Evolutionary conservation across 1,284 basidiomycete species (phyloP), one percentile per base, ranked within the genome.

Genomic region (Coniferiporia sulphurascens): DNA sequence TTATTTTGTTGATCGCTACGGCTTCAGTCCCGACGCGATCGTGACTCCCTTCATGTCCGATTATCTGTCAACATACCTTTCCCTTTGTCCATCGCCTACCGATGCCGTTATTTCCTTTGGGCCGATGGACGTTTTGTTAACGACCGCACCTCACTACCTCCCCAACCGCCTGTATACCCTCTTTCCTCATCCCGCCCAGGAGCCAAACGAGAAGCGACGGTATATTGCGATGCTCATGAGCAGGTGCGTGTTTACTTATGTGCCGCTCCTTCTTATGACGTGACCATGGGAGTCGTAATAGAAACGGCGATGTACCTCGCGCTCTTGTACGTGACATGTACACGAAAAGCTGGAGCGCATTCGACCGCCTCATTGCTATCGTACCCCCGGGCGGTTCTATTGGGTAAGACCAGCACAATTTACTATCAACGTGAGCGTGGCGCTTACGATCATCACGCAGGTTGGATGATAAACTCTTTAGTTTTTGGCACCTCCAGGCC

Each of bases 261-360:
- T n/a, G 27, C n/a, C 5, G 49, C n/a, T 49, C 49, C 50, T 15
- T 27, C 43, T 56, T 43, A 52, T 41, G 38, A 41, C 15, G 38
- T 15, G 38, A 41, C 38, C 27, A 27, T 41, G 50, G 59, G n/a
- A 65, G 12, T 21, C 44, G 9, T 41, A 43, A 55, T 41, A 86
- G 88, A 69, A 91, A 91, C 68, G 88, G 87, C 8, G 91, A 91
- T 66, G 84, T 91, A n/a, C 89, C 89, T 7, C 82, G 91, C 49
- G 86, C 88, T 0, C 79, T 93, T 32, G 87, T 91, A 22, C 83
- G 90, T 59, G 90, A 93, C 66, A 87, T 92, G 86, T 93, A 93
- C 69, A 91, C 89, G 46, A 93, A 93, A 72, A 90, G 87, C 59
- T 93, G 91, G 91, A 89, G 86, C 67, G 89, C 89, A 3, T 93